phyloP scores from a whole-genome alignment of 345 rosid species.

The Linum trigynum region DNA sequence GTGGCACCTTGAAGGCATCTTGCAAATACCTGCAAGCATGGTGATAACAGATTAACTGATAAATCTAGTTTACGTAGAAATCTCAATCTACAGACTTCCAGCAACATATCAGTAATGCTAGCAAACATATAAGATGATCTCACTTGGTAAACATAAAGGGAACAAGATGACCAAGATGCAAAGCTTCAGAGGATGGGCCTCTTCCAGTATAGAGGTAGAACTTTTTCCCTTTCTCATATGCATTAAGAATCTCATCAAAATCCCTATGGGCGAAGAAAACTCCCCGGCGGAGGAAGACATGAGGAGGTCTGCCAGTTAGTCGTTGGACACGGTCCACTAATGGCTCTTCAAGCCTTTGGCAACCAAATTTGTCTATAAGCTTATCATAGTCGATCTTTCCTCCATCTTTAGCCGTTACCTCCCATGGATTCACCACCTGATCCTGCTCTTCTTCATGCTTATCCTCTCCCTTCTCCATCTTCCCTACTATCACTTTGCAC shows the following conservation, averaged over 20 bases:
- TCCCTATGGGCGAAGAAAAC: constrained; percentile 92
- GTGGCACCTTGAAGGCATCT: constrained; percentile 88
- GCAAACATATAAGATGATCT: constrained; percentile 7
- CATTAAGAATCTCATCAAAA: constrained; percentile 65
- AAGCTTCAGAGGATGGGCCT: constrained; percentile 92
- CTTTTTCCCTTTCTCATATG: constrained; percentile 69
- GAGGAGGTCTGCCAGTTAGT: constrained; percentile 64
- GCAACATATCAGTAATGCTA: background rate
- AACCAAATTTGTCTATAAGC: constrained; percentile 79
- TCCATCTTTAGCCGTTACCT: constrained; percentile 57
- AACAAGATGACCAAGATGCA: constrained; percentile 84
- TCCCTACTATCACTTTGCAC: background rate
- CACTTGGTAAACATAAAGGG: constrained; percentile 97
- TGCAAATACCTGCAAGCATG: constrained; percentile 49
- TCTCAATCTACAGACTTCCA: no score
- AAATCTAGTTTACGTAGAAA: background rate
- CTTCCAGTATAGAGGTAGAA: constrained; percentile 88
- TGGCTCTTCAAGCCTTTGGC: constrained; percentile 60
- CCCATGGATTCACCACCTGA: constrained; percentile 85
- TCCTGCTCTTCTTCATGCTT: constrained; percentile 8
- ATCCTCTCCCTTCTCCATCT: background rate
- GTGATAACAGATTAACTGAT: background rate
- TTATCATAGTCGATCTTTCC: constrained; percentile 84
- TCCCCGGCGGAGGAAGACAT: constrained; percentile 81
- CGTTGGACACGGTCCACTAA: constrained; percentile 59